Evolutionary conservation across 108 stramenopile genomes (phyloP), one percentile per base, ranked within the genome.

Genomic region (Fistulifera solaris): DNA sequence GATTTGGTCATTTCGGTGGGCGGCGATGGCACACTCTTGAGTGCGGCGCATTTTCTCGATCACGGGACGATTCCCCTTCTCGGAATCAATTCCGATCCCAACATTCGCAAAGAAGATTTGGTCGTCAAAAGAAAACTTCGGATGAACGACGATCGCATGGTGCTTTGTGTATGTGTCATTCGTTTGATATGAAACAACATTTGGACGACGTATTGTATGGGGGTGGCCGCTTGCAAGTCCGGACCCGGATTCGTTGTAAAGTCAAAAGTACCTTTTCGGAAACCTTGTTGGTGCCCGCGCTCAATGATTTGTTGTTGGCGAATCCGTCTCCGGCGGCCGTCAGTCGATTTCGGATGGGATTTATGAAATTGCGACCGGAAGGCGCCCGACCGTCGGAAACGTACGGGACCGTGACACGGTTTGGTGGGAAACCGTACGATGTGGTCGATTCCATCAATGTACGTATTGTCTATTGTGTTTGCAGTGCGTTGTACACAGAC

Each of bases 301-400:
- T 97, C 58, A 97, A 97, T 71, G 96, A 97, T 72, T 65, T 97
- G 44, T 72, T 97, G 16, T 73, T 97, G 46, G 75, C 96, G n/a
- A 93, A 97, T 71, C 94, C 96, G 0, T 84, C 68, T 56, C 96
- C 96, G 6, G 96, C 91, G 0, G 87, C 92, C 6, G 94, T 97
- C 2, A 75, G 71, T 59, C 87, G 96, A 17, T 97, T 94, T 62
- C 78, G 89, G 17, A 78, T 92, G 73, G 89, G 87, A 49, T 89
- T 77, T 70, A 58, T 52, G 21, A 17, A 59, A 41, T 14, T 11
- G n/a, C 18, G 39, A 7, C 55, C 24, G 24, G 27, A 58, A 14
- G 24, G 52, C 43, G 11, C n/a, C 35, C n/a, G 48, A 19, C 27
- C n/a, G 17, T 49, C 62, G 0, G 42, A 59, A 25, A 27, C 35